Base-by-base conservation (phyloP, 257 asterid genomes). In the Solanum tarapatanum region DNA sequence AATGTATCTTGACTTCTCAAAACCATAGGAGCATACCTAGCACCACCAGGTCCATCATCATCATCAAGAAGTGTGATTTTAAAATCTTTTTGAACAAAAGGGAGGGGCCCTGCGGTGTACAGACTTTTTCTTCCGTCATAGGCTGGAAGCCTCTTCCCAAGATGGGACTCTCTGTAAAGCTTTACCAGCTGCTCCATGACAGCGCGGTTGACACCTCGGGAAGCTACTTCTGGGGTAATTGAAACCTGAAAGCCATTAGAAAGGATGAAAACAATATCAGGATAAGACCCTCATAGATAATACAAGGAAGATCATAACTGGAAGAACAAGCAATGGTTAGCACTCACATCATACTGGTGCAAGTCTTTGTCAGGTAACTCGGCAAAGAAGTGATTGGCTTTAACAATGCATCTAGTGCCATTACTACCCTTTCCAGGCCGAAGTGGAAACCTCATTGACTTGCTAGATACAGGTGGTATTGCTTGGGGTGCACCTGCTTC, bases 71-170 rank as follows among this genome's bases (percentile, higher is more conserved):
- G 98, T 7, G 88, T 91, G 45, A 97, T 94, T 60, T 43, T 92
- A 87, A 97, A 97, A 89, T 93, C 99, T 82, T 90, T 94, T 1
- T 94, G 91, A 39, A 75, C 87, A 89, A 97, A 97, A 51, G 99
- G 98, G 68, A 97, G 93, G 36, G 99, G 93, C 17, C 99, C 99
- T 11, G 98, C 99, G 62, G 99, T 97, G 91, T 97, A 97, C 21
- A 97, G 92, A 85, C 98, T 95, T 92, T 97, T 97, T 86, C 99
- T 91, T 43, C 99, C 98, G 88, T 97, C 99, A 92, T 97, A 97
- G 28, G 96, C 99, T 60, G 99, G 99, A 48, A 97, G 98, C 89
- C 99, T 93, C 88, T 48, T 93, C 68, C 95, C 99, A 45, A 97
- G 91, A 90, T 95, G 98, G 76, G 99, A 93, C 51, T 97, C 98